Conservation (phyloP, 2,329 filamentous ascomycete genomes). For the Rhinocladiella similis region DNA sequence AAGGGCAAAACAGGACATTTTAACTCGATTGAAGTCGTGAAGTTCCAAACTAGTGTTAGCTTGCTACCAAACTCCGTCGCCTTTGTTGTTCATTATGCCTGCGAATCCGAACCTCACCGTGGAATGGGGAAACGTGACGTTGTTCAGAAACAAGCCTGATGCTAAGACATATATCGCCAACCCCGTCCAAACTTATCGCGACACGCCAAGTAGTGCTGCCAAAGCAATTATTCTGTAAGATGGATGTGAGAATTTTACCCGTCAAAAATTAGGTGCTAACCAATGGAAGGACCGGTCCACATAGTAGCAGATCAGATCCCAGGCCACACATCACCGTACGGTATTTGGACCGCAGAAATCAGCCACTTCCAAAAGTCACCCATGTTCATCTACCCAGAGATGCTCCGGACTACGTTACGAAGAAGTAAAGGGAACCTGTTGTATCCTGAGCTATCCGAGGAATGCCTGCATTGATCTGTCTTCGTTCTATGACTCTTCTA, state of each 20-base stretch:
- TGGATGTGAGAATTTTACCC: background rate
- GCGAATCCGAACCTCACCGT: background rate
- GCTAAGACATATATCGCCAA: background rate
- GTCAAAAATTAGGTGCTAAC: background rate
- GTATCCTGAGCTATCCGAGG: background rate
- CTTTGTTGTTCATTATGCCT: background rate
- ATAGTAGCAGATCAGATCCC: background rate
- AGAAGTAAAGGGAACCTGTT: background rate
- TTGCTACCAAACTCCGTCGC: background rate
- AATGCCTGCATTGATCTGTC: background rate
- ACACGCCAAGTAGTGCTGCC: background rate
- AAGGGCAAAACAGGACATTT: background rate
- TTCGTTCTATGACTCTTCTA: background rate
- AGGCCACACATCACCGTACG: background rate
- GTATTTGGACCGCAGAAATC: background rate
- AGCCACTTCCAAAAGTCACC: background rate
- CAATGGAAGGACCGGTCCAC: background rate
- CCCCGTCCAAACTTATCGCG: background rate
- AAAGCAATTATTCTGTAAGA: background rate
- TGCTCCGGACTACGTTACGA: background rate
- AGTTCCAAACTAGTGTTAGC: background rate
- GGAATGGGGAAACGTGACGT: background rate
- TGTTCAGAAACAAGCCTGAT: background rate
- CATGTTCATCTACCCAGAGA: background rate
- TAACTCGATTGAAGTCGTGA: background rate